These are phyloP conservation scores for Trichoderma guizhouense DNA, from an alignment of 2,329 filamentous ascomycete genomes.

Conservation along the genomic window DNA sequence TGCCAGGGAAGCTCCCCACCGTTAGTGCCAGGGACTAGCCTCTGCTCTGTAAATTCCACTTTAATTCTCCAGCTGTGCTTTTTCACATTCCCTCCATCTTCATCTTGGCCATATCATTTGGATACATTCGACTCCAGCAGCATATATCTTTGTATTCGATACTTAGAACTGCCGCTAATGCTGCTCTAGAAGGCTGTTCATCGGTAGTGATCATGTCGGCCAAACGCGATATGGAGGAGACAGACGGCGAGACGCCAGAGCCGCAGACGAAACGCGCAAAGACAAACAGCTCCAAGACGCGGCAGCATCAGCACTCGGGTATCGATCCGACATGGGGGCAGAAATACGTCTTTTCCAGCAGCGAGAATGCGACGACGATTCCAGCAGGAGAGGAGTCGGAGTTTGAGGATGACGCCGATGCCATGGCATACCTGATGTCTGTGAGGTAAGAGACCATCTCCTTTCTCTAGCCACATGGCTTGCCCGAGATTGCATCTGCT, in stretches of 20 bases:
- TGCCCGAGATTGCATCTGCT: slow-evolving; percentile 12
- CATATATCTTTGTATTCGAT: neutral
- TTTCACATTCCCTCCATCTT: neutral
- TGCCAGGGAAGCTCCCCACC: slow-evolving; percentile 5
- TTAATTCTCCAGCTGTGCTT: slow-evolving; percentile 9
- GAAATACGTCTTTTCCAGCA: slow-evolving; percentile 66
- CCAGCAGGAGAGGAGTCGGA: slow-evolving; percentile 56
- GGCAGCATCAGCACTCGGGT: slow-evolving; percentile 42
- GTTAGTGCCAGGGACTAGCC: slow-evolving; percentile 15
- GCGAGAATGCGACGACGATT: slow-evolving; percentile 47
- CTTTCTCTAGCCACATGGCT: neutral
- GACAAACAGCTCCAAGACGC: slow-evolving; percentile 30
- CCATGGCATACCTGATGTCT: slow-evolving; percentile 66
- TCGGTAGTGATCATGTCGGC: slow-evolving; percentile 29
- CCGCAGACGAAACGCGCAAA: slow-evolving; percentile 28
- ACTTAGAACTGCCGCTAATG: neutral
- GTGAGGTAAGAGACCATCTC: slow-evolving; percentile 58
- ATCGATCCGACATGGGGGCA: slow-evolving; percentile 68
- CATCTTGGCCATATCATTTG: neutral
- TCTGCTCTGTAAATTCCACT: slow-evolving; percentile 22
- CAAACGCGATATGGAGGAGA: slow-evolving; percentile 34
- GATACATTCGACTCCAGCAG: neutral
- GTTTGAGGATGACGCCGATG: slow-evolving; percentile 65
- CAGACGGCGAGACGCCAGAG: slow-evolving; percentile 27
- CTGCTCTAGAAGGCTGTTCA: neutral